A percentile compares a stretch with the other conserved stretches of the same genome.
Evolutionary conservation across 495 filamentous ascomycete species (phyloP).

Genomic region (Durotheca rogersii): DNA sequence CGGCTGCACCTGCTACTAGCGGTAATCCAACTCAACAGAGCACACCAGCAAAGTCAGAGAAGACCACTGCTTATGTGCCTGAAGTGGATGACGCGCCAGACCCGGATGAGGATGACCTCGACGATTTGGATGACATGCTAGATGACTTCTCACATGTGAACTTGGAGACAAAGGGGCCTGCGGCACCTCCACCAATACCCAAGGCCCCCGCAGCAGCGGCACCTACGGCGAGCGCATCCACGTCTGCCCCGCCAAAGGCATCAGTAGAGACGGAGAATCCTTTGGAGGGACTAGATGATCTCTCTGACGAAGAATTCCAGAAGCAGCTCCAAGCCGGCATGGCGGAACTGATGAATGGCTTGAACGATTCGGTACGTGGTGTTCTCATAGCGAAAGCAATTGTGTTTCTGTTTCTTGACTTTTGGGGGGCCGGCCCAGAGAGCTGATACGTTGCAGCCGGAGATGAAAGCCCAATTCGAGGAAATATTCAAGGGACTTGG

Average conservation of each 20-base stretch:
- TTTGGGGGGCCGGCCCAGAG: too few relatives aligned
- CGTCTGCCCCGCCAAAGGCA: constrained; percentile 9
- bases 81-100: constrained; percentile 60
- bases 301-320: constrained; percentile 72
- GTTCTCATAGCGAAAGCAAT: neutral
- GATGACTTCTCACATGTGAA: constrained; percentile 76
- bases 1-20: constrained; percentile 12
- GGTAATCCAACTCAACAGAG: constrained; percentile 10
- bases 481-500: constrained; percentile 78
- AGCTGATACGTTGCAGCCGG: constrained; percentile 50
- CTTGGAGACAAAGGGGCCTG: constrained; percentile 49
- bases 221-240: constrained; percentile 29
- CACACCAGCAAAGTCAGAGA: constrained; percentile 16
- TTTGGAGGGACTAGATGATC: constrained; percentile 29
- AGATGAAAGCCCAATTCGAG: constrained; percentile 85
- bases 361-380: constrained; percentile 58
- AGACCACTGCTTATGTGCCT: constrained; percentile 20
- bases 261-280: constrained; percentile 9
- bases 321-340: constrained; percentile 84
- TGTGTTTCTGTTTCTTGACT: too few relatives aligned
- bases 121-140: constrained; percentile 92
- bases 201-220: constrained; percentile 44
- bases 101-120: constrained; percentile 82
- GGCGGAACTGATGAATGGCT: constrained; percentile 72
- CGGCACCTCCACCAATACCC: too few relatives aligned